A percentile compares a stretch with the other conserved stretches of the same genome.
Evolutionary conservation across 176 grass and related monocot genomes (phyloP).

Genomic region (Aegilops longissima): DNA sequence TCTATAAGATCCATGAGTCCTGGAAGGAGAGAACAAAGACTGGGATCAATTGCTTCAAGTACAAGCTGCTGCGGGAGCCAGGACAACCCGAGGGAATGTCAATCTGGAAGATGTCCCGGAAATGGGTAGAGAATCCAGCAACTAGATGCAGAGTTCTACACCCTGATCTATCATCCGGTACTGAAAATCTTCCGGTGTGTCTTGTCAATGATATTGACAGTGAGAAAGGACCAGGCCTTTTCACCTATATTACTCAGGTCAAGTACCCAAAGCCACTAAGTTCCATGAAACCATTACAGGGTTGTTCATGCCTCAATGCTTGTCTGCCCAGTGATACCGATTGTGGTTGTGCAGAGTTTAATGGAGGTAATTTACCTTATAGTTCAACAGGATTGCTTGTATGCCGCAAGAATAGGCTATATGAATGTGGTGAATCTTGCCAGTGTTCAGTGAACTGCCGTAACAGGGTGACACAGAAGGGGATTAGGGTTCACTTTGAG

Average conservation of each 20-base stretch:
- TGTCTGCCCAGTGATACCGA: constrained; percentile 68
- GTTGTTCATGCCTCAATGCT: constrained; percentile 66
- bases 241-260: constrained; percentile 65
- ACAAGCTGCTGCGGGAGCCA: constrained; percentile 73
- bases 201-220: constrained; percentile 80
- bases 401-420: constrained; percentile 63
- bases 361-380: constrained; percentile 82
- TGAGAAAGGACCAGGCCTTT: constrained; percentile 70
- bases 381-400: constrained; percentile 78
- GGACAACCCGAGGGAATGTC: constrained; percentile 73
- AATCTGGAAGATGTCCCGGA: constrained; percentile 76
- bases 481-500: constrained; percentile 78
- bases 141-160: constrained; percentile 61
- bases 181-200: constrained; percentile 79
- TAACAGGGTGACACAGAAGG: constrained; percentile 81
- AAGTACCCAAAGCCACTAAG: constrained; percentile 44
- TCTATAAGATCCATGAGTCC: constrained; percentile 79
- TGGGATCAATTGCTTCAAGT: constrained; percentile 81
- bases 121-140: constrained; percentile 72
- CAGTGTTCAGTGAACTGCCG: constrained; percentile 72
- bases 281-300: constrained; percentile 50
- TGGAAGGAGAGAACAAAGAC: constrained; percentile 77
- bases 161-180: constrained; percentile 79
- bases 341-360: constrained; percentile 60
- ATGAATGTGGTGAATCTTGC: constrained; percentile 75